Conservation (phyloP, 2,329 filamentous ascomycete species). For the Stagonosporopsis rhizophila region DNA sequence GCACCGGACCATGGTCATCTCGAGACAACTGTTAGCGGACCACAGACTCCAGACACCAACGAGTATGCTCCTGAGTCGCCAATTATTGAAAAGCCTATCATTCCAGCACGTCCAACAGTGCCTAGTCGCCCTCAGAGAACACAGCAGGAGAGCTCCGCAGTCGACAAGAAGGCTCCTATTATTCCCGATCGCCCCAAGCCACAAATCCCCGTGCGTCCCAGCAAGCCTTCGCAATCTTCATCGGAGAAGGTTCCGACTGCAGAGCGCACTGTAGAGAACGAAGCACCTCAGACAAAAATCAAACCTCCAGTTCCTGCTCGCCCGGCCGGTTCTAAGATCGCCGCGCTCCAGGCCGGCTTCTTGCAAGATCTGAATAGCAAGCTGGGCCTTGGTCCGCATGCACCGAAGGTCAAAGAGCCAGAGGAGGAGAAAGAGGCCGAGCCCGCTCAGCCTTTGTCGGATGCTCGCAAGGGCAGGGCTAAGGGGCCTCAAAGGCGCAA, state of each 20-base stretch:
- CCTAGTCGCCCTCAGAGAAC: slow-evolving; percentile 46
- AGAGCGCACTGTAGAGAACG: slow-evolving; percentile 35
- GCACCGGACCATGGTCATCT: slow-evolving; percentile 82
- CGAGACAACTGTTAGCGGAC: slow-evolving; percentile 72
- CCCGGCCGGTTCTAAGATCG: slow-evolving; percentile 84
- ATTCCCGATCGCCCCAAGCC: slow-evolving; percentile 70
- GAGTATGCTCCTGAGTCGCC: slow-evolving; percentile 48
- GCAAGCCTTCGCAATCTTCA: slow-evolving; percentile 58
- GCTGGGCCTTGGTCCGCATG: slow-evolving; percentile 83
- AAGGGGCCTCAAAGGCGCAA: slow-evolving; percentile 83
- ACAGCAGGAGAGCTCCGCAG: slow-evolving; percentile 51
- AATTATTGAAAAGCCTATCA: slow-evolving; percentile 36
- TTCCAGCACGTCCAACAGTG: slow-evolving; percentile 41
- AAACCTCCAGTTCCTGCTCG: slow-evolving; percentile 85
- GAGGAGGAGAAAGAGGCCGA: slow-evolving; percentile 63
- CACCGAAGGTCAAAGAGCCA: slow-evolving; percentile 76
- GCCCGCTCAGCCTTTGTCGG: slow-evolving; percentile 80
- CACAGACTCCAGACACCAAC: slow-evolving; percentile 58
- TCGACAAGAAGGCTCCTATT: slow-evolving; percentile 59
- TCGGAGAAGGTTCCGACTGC: slow-evolving; percentile 46
- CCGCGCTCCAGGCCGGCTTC: slow-evolving; percentile 87
- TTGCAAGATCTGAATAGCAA: slow-evolving; percentile 92
- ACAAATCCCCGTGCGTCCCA: slow-evolving; percentile 65
- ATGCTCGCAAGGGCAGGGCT: slow-evolving; percentile 89
- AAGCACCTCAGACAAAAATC: slow-evolving; percentile 63